Evolutionary conservation across 2,329 filamentous ascomycete species (phyloP).

Genomic region (Nannizziopsis arthrosporioides): DNA sequence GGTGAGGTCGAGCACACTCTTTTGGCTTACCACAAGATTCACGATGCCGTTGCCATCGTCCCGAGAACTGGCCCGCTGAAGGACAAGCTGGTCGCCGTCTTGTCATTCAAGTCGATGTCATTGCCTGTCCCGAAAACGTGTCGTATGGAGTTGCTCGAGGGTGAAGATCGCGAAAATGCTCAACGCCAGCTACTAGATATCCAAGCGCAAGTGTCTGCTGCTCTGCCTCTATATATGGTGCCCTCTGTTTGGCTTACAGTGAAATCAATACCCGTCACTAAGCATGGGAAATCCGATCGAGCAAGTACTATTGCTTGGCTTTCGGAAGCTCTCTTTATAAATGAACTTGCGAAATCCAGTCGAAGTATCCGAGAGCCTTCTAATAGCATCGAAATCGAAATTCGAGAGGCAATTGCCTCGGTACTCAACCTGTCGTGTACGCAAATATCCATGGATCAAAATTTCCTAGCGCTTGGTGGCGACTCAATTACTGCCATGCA

Average conservation of each 20-base stretch:
- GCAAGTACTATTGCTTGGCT: background rate
- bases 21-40: constrained; percentile 15
- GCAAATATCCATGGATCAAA: constrained; percentile 3
- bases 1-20: constrained; percentile 18
- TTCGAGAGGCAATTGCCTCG: background rate
- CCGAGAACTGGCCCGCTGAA: constrained; percentile 26
- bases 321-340: background rate
- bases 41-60: constrained; percentile 27
- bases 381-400: background rate
- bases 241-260: background rate
- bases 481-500: constrained; percentile 14
- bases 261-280: background rate
- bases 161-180: background rate
- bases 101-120: constrained; percentile 18
- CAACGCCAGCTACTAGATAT: background rate
- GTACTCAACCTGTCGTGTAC: background rate
- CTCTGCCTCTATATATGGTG: constrained; percentile 9
- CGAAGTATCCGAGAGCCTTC: background rate
- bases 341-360: background rate
- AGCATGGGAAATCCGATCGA: constrained; percentile 7
- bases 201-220: background rate
- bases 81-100: constrained; percentile 23
- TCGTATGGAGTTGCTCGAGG: background rate
- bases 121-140: background rate
- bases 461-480: constrained; percentile 10